Evolutionary conservation across 257 asterid genomes (phyloP).

Genomic region (Solanum sejunctum): DNA sequence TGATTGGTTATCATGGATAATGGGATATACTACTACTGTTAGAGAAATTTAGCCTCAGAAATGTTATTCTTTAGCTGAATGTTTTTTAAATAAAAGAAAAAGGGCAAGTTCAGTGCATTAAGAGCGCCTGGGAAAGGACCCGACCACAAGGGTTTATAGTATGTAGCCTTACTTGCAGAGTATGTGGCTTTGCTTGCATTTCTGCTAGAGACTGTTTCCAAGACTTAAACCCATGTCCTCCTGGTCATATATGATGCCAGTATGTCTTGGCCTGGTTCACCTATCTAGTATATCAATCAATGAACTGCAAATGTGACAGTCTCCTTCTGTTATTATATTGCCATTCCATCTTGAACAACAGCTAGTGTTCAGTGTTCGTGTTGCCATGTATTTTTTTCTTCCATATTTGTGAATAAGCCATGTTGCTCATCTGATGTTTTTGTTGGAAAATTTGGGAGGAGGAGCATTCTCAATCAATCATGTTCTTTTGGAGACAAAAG

Average conservation of each 20-base stretch:
- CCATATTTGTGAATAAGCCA: not conserved
- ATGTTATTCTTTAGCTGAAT: not conserved
- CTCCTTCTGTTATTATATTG: not conserved
- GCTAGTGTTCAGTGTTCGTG: not conserved
- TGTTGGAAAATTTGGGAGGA: not conserved
- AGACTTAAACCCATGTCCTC: too few relatives aligned
- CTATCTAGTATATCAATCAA: not conserved
- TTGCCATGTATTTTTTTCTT: not conserved
- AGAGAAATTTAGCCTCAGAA: not conserved
- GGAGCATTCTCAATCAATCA: too few relatives aligned
- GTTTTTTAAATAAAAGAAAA: not conserved
- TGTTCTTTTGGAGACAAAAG: too few relatives aligned
- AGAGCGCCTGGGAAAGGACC: too few relatives aligned
- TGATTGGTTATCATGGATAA: not conserved
- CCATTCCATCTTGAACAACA: not conserved
- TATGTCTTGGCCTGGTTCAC: not conserved
- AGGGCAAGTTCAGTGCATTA: too few relatives aligned
- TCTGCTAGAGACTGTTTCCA: too few relatives aligned
- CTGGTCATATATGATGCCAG: not conserved
- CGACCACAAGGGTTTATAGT: too few relatives aligned
- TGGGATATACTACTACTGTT: not conserved
- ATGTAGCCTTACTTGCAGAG: too few relatives aligned
- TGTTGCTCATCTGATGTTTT: not conserved
- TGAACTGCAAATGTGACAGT: not conserved
- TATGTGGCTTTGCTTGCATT: too few relatives aligned